Conservation (phyloP, 1,139 yeast genomes). For the Citeromyces hawaiiensis region DNA sequence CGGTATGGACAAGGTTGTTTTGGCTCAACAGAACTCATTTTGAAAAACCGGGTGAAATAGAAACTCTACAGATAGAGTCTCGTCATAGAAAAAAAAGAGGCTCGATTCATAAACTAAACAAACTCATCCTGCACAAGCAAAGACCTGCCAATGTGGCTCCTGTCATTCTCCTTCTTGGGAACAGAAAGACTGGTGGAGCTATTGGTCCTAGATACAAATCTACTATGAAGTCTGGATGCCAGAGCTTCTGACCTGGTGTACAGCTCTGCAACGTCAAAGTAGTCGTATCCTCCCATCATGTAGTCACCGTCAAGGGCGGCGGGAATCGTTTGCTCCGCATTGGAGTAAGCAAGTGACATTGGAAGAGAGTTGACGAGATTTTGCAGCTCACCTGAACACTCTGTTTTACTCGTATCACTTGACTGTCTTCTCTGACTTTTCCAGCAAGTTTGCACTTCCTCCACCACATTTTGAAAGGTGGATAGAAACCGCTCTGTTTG, state of each 20-base stretch:
- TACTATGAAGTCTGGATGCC: constrained; percentile 7
- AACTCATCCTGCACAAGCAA: constrained; percentile 3
- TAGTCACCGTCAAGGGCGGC: constrained; percentile 19
- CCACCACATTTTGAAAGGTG: constrained; percentile 47
- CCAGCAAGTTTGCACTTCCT: constrained; percentile 36
- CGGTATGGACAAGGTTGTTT: constrained; percentile 24
- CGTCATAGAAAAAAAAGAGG: too few species aligned
- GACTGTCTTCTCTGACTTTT: constrained; percentile 5
- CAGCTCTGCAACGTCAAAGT: constrained; percentile 56
- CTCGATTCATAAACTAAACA: too few species aligned
- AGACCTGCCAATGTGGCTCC: constrained; percentile 2
- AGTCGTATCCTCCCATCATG: constrained; percentile 59
- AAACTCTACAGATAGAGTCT: too few species aligned
- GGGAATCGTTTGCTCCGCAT: constrained; percentile 8
- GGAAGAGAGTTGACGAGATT: constrained; percentile 14
- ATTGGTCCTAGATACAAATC: constrained; percentile 7
- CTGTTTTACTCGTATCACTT: background rate
- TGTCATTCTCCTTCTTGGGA: background rate
- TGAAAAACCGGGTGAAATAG: too few species aligned
- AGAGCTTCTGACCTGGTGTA: constrained; percentile 17
- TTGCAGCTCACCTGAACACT: constrained; percentile 2
- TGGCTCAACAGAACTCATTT: constrained; percentile 14
- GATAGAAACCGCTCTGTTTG: constrained; percentile 58
- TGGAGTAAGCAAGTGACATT: constrained; percentile 15
- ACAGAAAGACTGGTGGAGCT: constrained; percentile 6